Percentiles rank a stretch among this genome's conserved stretches.
These are phyloP conservation scores for Neurospora sp. DNA, from an alignment of 495 filamentous ascomycete genomes.

Conservation along the genomic window DNA sequence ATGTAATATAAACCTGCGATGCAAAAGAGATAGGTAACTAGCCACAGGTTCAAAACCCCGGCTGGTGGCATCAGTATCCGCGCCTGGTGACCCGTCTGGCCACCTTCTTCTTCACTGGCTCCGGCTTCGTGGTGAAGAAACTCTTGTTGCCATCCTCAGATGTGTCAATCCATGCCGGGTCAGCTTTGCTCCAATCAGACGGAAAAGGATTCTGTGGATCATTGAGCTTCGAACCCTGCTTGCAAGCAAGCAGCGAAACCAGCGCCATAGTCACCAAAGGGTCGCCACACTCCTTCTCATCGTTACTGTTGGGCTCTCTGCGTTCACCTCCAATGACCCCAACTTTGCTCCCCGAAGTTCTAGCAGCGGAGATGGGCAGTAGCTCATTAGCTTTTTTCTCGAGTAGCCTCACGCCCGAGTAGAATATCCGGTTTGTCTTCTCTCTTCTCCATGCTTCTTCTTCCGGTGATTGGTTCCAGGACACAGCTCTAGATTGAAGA, in stretches of 20 bases:
- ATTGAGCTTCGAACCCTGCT: constrained; percentile 5
- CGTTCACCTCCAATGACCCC: constrained; percentile 20
- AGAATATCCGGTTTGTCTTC: constrained; percentile 22
- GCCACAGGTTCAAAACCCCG: not conserved
- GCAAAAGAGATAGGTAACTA: not conserved
- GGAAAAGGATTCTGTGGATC: not conserved
- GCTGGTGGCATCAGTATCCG: constrained; percentile 10
- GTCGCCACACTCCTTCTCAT: constrained; percentile 19
- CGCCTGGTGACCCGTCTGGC: constrained; percentile 5
- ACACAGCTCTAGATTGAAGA: not conserved
- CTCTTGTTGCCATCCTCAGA: constrained; percentile 21
- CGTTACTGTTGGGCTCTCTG: constrained; percentile 24
- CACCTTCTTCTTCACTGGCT: constrained; percentile 9
- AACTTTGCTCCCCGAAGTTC: constrained; percentile 12
- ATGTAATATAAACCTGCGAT: not conserved
- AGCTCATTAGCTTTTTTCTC: constrained; percentile 8
- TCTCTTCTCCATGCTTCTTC: not conserved
- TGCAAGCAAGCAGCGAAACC: constrained; percentile 23
- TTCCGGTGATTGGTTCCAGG: not conserved
- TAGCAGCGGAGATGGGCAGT: not conserved
- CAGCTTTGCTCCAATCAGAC: constrained; percentile 10
- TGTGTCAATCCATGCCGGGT: constrained; percentile 20
- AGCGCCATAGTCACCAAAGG: constrained; percentile 32
- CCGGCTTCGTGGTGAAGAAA: constrained; percentile 18
- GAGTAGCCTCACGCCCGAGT: constrained; percentile 20